A percentile compares a stretch with the other conserved stretches of the same genome.
These are phyloP conservation scores for Fusarium zealandicum DNA, from an alignment of 2,329 filamentous ascomycete species.

Conservation along the genomic window DNA sequence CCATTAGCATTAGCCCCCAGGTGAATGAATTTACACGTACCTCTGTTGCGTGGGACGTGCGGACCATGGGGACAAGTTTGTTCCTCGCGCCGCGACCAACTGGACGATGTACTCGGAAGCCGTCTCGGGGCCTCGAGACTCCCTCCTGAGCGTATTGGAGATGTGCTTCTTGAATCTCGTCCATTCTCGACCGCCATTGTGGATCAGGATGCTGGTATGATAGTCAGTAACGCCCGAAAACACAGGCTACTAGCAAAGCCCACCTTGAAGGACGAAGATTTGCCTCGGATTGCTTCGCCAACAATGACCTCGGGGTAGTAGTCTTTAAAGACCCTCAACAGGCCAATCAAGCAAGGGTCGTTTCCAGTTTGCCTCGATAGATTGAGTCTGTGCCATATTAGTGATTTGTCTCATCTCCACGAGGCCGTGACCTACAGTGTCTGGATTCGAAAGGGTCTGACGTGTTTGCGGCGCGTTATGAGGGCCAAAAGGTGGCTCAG, in stretches of 20 bases:
- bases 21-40: constrained; percentile 47
- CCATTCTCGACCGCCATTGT: constrained; percentile 75
- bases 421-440: constrained; percentile 60
- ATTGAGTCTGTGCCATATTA: constrained; percentile 54
- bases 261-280: constrained; percentile 69
- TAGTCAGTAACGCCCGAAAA: constrained; percentile 18
- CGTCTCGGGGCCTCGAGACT: constrained; percentile 48
- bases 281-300: constrained; percentile 68
- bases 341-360: constrained; percentile 75
- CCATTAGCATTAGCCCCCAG: constrained; percentile 8
- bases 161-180: constrained; percentile 69
- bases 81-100: constrained; percentile 40
- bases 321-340: constrained; percentile 85
- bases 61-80: constrained; percentile 69
- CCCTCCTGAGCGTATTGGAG: constrained; percentile 55
- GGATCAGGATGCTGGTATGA: constrained; percentile 70
- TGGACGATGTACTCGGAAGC: constrained; percentile 69
- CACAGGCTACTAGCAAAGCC: not conserved
- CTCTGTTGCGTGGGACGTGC: constrained; percentile 77
- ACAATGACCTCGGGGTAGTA: constrained; percentile 91
- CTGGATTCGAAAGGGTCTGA: constrained; percentile 84
- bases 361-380: constrained; percentile 69
- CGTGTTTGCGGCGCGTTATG: constrained; percentile 81
- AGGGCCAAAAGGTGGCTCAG: constrained; percentile 81
- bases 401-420: not conserved